Percentiles rank a stretch among this genome's conserved stretches.
phyloP scores from a whole-genome alignment of 805 yeast genomes.

The Ogataea angusta region DNA sequence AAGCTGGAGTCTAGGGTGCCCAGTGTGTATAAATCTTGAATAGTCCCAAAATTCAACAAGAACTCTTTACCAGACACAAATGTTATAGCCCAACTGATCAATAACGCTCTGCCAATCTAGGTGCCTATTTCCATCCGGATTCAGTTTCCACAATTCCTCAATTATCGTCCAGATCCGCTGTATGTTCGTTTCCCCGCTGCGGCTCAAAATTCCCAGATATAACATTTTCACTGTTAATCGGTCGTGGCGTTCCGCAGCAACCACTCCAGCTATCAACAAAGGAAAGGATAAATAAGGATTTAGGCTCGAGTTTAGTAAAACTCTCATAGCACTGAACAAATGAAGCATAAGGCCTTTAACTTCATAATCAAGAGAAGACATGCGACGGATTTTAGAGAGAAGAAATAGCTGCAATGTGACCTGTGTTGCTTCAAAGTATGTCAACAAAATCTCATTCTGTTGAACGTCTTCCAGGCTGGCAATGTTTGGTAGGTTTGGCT shows the following conservation, averaged over 20 bases:
- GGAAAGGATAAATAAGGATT: constrained; percentile 21
- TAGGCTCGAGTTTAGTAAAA: constrained; percentile 12
- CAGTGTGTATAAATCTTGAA: background rate
- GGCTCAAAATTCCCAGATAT: constrained; percentile 12
- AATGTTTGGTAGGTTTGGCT: constrained; percentile 14
- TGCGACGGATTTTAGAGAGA: constrained; percentile 19
- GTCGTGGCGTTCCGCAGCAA: constrained; percentile 27
- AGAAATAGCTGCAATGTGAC: constrained; percentile 18
- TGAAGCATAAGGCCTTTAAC: constrained; percentile 21
- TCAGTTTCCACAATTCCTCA: constrained; percentile 24
- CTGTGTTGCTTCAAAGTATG: constrained; percentile 24
- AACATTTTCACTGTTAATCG: constrained; percentile 20
- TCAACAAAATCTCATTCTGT: constrained; percentile 13
- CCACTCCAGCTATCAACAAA: constrained; percentile 24
- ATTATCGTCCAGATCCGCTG: constrained; percentile 21
- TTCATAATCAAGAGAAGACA: constrained; percentile 23
- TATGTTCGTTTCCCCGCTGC: constrained; percentile 15
- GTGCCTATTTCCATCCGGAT: constrained; percentile 23
- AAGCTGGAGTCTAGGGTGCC: too few relatives aligned
- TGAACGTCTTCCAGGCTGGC: constrained; percentile 2
- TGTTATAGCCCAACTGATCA: constrained; percentile 24
- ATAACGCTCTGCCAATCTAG: constrained; percentile 25
- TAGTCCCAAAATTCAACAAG: background rate
- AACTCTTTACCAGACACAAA: constrained; percentile 22
- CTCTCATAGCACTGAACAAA: constrained; percentile 18